A percentile compares a stretch with the other conserved stretches of the same genome.
These are phyloP conservation scores for Ceratobasidium papillatum DNA, from an alignment of 1,284 basidiomycete species.

Conservation along the genomic window DNA sequence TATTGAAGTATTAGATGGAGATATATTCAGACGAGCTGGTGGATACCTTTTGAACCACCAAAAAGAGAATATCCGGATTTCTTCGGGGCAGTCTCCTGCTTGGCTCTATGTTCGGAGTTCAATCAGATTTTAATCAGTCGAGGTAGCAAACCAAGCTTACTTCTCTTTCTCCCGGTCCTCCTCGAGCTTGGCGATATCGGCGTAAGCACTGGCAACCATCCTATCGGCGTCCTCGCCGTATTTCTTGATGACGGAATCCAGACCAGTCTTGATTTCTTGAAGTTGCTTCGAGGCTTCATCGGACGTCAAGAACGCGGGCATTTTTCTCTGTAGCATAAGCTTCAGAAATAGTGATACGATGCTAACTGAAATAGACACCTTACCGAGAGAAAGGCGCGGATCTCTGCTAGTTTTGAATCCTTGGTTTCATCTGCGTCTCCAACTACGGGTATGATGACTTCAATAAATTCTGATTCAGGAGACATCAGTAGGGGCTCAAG, in stretches of 20 bases:
- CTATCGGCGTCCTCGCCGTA: no score
- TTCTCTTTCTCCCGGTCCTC: background rate
- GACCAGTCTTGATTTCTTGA: background rate
- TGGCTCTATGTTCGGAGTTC: no score
- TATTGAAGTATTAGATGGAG: background rate
- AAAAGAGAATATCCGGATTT: background rate
- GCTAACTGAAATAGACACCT: background rate
- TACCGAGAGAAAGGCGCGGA: background rate
- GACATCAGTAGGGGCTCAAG: no score
- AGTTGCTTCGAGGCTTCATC: background rate
- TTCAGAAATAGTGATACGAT: background rate
- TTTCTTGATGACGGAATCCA: background rate
- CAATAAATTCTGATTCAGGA: background rate
- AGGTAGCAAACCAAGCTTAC: background rate
- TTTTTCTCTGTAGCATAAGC: no score
- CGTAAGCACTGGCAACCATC: background rate
- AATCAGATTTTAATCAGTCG: background rate
- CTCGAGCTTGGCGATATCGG: conserved; percentile 7
- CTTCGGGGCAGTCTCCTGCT: background rate
- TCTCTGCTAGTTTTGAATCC: background rate
- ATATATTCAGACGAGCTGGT: no score
- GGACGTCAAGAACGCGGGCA: background rate
- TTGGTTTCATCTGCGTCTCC: background rate
- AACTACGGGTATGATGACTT: background rate
- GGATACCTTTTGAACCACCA: background rate